These are phyloP conservation scores for Pythium insidiosum DNA, from an alignment of 352 stramenopile genomes.

Conservation along the genomic window DNA sequence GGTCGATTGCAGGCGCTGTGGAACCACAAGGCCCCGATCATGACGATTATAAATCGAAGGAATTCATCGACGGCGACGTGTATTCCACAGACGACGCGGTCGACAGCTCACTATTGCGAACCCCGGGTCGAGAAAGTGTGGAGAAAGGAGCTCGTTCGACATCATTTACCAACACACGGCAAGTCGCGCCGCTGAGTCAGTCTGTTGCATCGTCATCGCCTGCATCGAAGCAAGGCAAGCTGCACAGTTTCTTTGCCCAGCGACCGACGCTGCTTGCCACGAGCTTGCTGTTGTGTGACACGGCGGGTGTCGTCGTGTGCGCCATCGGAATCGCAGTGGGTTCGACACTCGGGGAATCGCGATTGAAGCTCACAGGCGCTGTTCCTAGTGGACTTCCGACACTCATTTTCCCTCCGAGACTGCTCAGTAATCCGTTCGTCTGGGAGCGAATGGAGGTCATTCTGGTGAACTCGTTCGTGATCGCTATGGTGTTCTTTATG, in stretches of 20 bases:
- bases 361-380: slow-evolving; percentile 62
- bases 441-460: slow-evolving; percentile 48
- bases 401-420: slow-evolving; percentile 35
- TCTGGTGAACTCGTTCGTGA: slow-evolving; percentile 64
- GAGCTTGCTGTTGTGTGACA: slow-evolving; percentile 37
- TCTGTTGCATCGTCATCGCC: too few species aligned
- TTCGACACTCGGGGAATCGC: slow-evolving; percentile 50
- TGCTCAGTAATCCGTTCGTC: slow-evolving; percentile 32
- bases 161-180: neutral
- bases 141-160: neutral
- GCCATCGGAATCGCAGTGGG: slow-evolving; percentile 57
- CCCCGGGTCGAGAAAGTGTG: neutral
- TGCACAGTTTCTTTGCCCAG: too few species aligned
- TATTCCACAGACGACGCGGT: too few species aligned
- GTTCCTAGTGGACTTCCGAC: slow-evolving; percentile 69
- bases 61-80: too few species aligned
- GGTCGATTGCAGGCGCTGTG: neutral
- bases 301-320: slow-evolving; percentile 75
- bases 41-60: too few species aligned
- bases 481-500: slow-evolving; percentile 90
- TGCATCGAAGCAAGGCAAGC: too few species aligned
- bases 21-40: neutral
- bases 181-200: too few species aligned
- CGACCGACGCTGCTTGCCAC: neutral
- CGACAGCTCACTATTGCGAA: neutral